Evolutionary conservation across 805 yeast genomes (phyloP).

Genomic region (Nakazawaea ambrosiae): DNA sequence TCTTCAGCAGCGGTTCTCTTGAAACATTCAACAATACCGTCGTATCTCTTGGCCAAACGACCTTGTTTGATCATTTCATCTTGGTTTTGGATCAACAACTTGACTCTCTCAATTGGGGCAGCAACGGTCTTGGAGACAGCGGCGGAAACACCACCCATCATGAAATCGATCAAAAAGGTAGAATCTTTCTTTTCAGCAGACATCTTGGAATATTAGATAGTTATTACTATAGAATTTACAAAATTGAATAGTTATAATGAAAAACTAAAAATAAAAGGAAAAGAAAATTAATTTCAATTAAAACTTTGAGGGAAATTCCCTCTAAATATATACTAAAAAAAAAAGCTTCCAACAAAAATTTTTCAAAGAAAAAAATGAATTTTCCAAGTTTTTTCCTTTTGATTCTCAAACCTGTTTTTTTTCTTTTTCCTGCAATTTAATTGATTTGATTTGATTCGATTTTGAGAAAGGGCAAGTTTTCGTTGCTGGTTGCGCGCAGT

Average conservation of each 20-base stretch:
- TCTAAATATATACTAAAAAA: too few relatives aligned
- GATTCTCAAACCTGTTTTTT: too few relatives aligned
- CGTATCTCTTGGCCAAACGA: conserved; percentile 79
- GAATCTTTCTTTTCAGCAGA: conserved; percentile 32
- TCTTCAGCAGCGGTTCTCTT: conserved; percentile 88
- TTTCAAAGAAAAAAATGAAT: too few relatives aligned
- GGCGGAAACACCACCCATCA: conserved; percentile 99
- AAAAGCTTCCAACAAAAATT: too few relatives aligned
- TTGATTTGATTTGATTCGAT: too few relatives aligned
- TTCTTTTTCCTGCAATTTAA: too few relatives aligned
- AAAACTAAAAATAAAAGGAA: too few relatives aligned
- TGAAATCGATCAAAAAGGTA: conserved; percentile 56
- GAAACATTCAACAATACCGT: conserved; percentile 92
- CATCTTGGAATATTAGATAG: conserved; percentile 16
- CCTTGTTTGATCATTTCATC: conserved; percentile 98
- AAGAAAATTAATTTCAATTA: background rate
- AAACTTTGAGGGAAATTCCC: too few relatives aligned
- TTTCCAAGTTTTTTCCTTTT: too few relatives aligned
- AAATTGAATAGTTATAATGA: conserved; percentile 14
- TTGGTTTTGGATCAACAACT: conserved; percentile 93
- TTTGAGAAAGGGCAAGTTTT: too few relatives aligned
- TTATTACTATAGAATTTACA: too few relatives aligned
- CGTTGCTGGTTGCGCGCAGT: too few relatives aligned
- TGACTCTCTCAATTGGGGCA: conserved; percentile 96
- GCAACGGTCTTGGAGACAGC: conserved; percentile 98